Percentiles rank a stretch among this genome's conserved stretches.
Evolutionary conservation across 768 basidiomycete genomes (phyloP).

Genomic region (Lactarius evosmus): DNA sequence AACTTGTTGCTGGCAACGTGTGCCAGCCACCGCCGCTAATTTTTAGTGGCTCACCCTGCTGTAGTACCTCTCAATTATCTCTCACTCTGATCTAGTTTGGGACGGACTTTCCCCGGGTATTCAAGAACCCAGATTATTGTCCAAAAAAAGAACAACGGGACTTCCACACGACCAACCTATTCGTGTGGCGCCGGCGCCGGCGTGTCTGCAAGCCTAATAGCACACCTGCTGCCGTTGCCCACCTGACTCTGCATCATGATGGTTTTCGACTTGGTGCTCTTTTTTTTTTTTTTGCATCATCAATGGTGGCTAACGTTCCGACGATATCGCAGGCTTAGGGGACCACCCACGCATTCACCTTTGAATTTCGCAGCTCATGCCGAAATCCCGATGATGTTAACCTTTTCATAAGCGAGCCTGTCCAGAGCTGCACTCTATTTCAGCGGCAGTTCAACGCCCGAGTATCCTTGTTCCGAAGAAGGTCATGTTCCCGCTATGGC

Average conservation of each 20-base stretch:
- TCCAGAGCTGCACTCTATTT: conserved; percentile 1
- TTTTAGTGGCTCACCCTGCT: neutral
- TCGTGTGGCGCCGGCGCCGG: conserved; percentile 16
- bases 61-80: neutral
- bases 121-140: neutral
- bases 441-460: conserved; percentile 4
- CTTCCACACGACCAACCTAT: conserved; percentile 1
- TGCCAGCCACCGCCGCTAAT: conserved; percentile 12
- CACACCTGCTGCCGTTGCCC: neutral
- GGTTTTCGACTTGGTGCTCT: neutral
- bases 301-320: conserved; percentile 6
- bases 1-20: conserved; percentile 7
- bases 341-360: neutral
- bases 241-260: neutral
- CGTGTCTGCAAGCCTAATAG: neutral
- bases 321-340: conserved; percentile 15
- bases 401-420: neutral
- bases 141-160: conserved; percentile 1
- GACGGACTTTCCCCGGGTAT: conserved; percentile 16
- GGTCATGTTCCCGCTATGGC: neutral
- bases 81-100: conserved; percentile 9
- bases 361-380: conserved; percentile 3
- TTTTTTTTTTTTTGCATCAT: conserved; percentile 4
- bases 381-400: conserved; percentile 5
- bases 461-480: conserved; percentile 11